Base-by-base conservation (phyloP, 2,329 filamentous ascomycete genomes). In the Xylaria sp. region DNA sequence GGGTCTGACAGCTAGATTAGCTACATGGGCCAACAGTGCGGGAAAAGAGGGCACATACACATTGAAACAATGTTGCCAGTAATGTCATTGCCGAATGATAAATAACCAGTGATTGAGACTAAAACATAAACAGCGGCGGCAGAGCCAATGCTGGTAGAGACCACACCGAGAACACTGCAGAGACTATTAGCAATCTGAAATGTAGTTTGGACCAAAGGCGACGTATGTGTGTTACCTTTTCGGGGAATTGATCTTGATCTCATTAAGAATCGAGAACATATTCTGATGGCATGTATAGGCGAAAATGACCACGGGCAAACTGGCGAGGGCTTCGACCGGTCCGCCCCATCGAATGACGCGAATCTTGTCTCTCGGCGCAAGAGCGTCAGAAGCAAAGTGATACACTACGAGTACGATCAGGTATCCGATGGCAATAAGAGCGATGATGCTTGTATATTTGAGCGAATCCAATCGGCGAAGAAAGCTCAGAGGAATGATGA, bases 241-340 rank as follows among this genome's bases (percentile, higher is more conserved):
- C 23, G 93, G 93, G 2, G 92, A 92, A 80, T 94, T 94, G 78
- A 97, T 91, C 67, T 89, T 87, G 73, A 99, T 94, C 82, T 99
- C 96, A 77, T 99, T 99, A 54, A 99, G 84, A 73, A 99, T 97
- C 12, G 95, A 97, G 80, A 99, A 99, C 96, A 99, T 99, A 79
- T 99, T 99, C 78, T 99, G 96, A 81, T 99, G 96, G 80, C 96
- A 99, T 1, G 96, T 99, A 80, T 98, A 99, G n/a, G 95, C 96
- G 84, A 99, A 99, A 1, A 99, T 93, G 66, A 98, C 94, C 63
- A 99, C 94, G 0, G 96, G 96, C 72, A 99, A 89, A 71, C 92
- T 94, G 74, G 93, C 94, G 63, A 99, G 85, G 7, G 92, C 90
- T 44, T 92, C 88, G 10, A 97, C 85, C 2, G 93, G 86, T 8